A percentile compares a stretch with the other conserved stretches of the same genome.
phyloP scores from a whole-genome alignment of 2,329 filamentous ascomycete genomes.

The Coniochaeta sp. region DNA sequence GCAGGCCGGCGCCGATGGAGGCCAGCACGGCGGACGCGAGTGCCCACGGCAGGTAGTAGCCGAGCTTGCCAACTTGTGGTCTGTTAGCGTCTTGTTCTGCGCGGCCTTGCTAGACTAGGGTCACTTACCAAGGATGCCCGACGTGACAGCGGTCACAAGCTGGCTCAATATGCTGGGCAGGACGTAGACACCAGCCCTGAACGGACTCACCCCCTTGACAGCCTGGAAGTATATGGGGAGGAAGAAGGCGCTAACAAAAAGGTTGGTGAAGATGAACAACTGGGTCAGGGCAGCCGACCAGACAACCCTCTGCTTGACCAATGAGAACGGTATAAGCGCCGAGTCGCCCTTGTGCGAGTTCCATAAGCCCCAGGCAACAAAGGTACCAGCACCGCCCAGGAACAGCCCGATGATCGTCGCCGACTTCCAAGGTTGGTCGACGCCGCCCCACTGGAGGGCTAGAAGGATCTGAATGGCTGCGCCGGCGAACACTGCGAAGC shows the following conservation, averaged over 20 bases:
- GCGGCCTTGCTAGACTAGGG: background rate
- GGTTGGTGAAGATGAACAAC: slow-evolving; percentile 12
- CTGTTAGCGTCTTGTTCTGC: background rate
- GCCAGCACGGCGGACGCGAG: slow-evolving; percentile 10
- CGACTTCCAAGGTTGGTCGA: slow-evolving; percentile 30
- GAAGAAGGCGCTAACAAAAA: slow-evolving; percentile 19
- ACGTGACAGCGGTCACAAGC: slow-evolving; percentile 13
- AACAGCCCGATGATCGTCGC: slow-evolving; percentile 32
- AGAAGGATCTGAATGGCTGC: slow-evolving; percentile 34
- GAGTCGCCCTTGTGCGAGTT: slow-evolving; percentile 24
- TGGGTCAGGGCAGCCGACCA: slow-evolving; percentile 16
- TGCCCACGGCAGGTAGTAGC: slow-evolving; percentile 14
- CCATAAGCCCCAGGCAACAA: slow-evolving; percentile 31
- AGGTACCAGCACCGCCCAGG: slow-evolving; percentile 23
- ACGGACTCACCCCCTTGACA: slow-evolving; percentile 18
- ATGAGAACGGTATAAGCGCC: slow-evolving; percentile 18
- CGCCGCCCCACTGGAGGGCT: slow-evolving; percentile 36
- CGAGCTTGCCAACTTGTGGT: slow-evolving; percentile 14
- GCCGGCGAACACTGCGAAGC: slow-evolving; percentile 35
- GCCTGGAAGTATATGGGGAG: slow-evolving; percentile 32
- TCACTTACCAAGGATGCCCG: slow-evolving; percentile 17
- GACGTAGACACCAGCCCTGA: slow-evolving; percentile 25
- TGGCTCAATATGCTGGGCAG: slow-evolving; percentile 21
- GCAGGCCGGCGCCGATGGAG: slow-evolving; percentile 13
- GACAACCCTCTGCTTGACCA: slow-evolving; percentile 14